Evolutionary conservation across 1,139 yeast species (phyloP), one percentile per base, ranked within the genome.

Genomic region (Scheffersomyces quercinus): DNA sequence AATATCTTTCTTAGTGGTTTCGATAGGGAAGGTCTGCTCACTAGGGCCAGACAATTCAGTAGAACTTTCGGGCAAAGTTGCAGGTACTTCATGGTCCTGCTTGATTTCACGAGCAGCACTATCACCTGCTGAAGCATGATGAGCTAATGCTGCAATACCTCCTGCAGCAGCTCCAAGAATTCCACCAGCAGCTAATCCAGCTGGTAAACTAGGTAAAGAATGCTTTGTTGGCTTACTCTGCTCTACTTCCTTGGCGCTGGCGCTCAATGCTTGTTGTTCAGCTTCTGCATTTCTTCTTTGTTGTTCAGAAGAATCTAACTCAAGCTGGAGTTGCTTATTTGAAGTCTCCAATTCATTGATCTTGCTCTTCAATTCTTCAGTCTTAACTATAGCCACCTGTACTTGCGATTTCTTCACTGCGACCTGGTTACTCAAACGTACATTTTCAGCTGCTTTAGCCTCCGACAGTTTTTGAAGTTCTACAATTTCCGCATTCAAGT

Each of bases 341-440:
- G 55, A 39, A 2, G 53, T 54, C 41, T 65, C 66, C 29, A 63
- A 49, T 35, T 70, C 75, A 3, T 54, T 45, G 11, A 72, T 51
- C 43, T 64, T 55, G 28, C 51, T 49, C 51, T 64, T 66, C 43
- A 72, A 60, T 40, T 73, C 77, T 48, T 74, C 79, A 36, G 81
- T 74, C 56, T 85, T 86, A 15, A 80, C 71, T 47, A 82, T 72
- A 30, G 77, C 73, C 4, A 85, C 81, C 38, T 80, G 83, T 42
- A 83, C 75, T 60, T 89, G 96, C 31, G 86, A 83, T 43, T 81
- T 75, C 54, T 81, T 79, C 26, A 88, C 88, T 32, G 85, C 76
- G 15, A 78, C 73, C 55, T 85, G 72, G 44, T 87, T 86, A 43
- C 75, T 70, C 39, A 86, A 80, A 55, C 82, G 83, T 51, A 75